phyloP scores from a whole-genome alignment of 306 rosid species.

The Trifolium dubium region DNA sequence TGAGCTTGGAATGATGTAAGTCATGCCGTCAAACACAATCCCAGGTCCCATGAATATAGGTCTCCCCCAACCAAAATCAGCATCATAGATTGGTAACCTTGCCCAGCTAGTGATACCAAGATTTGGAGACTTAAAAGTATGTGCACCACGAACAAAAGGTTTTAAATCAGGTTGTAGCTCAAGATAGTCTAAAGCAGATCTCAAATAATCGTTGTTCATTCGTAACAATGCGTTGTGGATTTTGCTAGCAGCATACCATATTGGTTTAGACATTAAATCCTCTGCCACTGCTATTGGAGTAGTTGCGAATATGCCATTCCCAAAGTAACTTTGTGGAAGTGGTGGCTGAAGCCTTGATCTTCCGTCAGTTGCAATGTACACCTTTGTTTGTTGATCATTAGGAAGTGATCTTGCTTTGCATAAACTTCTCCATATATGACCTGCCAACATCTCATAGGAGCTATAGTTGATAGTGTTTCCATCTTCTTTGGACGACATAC shows the following conservation, averaged over 20 bases:
- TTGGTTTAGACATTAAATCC: constrained; percentile 69
- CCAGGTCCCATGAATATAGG: constrained; percentile 98
- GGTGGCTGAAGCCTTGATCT: constrained; percentile 75
- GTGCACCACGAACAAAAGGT: constrained; percentile 79
- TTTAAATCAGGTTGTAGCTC: constrained; percentile 87
- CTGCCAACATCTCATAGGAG: constrained; percentile 82
- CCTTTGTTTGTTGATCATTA: constrained; percentile 68
- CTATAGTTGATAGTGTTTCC: constrained; percentile 70
- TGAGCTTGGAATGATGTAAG: constrained; percentile 72
- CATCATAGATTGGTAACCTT: constrained; percentile 85
- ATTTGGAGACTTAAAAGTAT: constrained; percentile 83
- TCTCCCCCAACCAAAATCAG: constrained; percentile 96
- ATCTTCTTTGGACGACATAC: constrained; percentile 67
- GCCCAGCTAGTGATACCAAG: constrained; percentile 92
- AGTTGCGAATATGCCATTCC: constrained; percentile 83
- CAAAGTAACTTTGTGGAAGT: constrained; percentile 84
- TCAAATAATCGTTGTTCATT: constrained; percentile 77
- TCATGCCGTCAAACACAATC: constrained; percentile 77
- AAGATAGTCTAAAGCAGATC: constrained; percentile 81
- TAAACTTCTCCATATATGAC: constrained; percentile 76
- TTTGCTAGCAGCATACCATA: constrained; percentile 77
- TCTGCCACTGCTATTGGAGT: constrained; percentile 74
- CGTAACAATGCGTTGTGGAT: constrained; percentile 65
- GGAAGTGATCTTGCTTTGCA: constrained; percentile 78
- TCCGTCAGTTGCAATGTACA: constrained; percentile 89